Evolutionary conservation across 1,284 basidiomycete species (phyloP).

Genomic region (Puccinia polysora): DNA sequence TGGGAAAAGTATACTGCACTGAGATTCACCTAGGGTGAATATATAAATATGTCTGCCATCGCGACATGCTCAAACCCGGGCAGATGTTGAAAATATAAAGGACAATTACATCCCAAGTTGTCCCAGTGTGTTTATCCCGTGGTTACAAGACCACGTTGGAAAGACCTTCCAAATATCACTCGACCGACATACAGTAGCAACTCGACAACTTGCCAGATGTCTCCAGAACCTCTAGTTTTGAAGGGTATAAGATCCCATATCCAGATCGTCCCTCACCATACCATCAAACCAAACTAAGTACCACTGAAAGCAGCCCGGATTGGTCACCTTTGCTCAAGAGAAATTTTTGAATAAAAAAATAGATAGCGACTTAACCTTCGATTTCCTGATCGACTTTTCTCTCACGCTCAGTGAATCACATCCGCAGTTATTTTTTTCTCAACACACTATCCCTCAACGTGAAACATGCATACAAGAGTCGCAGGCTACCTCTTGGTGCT

Average conservation of each 20-base stretch:
- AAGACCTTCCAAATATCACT: slow-evolving; percentile 2
- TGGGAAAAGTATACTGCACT: too few relatives aligned
- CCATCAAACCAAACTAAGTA: neutral
- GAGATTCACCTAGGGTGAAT: too few relatives aligned
- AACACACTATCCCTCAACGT: neutral
- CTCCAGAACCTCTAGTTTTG: neutral
- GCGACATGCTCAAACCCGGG: neutral
- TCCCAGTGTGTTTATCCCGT: slow-evolving; percentile 2
- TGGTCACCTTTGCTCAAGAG: too few relatives aligned
- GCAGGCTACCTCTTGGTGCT: slow-evolving; percentile 1
- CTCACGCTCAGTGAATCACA: neutral
- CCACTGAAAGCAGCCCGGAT: neutral
- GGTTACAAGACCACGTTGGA: neutral
- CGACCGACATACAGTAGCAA: neutral
- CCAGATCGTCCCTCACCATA: neutral
- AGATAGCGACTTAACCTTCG: neutral
- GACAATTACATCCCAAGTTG: slow-evolving; percentile 1
- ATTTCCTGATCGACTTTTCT: neutral
- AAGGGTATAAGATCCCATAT: slow-evolving; percentile 9
- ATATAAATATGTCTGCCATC: neutral
- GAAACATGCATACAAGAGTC: neutral
- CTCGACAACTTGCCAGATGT: neutral
- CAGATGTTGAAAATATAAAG: slow-evolving; percentile 1
- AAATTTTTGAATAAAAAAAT: too few relatives aligned
- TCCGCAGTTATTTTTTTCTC: neutral